These are phyloP conservation scores for Vigna mungo DNA, from an alignment of 306 rosid genomes.

Conservation along the genomic window DNA sequence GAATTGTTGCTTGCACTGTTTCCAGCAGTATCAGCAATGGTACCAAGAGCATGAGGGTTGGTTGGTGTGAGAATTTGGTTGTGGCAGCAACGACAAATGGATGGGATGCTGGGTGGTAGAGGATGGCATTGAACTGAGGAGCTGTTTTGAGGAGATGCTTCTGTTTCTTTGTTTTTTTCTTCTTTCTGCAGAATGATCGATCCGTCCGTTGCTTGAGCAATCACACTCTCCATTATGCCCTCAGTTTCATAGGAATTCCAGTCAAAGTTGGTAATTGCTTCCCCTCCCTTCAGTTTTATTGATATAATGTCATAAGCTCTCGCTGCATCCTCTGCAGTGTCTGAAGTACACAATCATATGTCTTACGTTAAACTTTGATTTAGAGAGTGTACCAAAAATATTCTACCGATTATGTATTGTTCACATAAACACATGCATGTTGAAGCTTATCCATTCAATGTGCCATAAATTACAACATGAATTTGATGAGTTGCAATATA, in stretches of 20 bases:
- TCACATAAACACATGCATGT: background rate
- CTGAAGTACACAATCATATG: conserved; percentile 16
- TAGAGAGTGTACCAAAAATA: background rate
- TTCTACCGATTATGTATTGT: background rate
- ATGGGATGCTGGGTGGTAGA: background rate
- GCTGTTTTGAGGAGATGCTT: background rate
- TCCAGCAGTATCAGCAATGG: background rate
- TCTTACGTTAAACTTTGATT: background rate
- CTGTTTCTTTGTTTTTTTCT: background rate
- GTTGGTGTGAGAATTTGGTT: background rate
- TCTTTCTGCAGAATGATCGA: background rate
- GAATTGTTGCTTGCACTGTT: background rate
- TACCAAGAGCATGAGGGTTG: conserved; percentile 1
- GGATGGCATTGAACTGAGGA: background rate
- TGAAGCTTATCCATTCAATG: background rate
- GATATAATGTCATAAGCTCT: conserved; percentile 19
- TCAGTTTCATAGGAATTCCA: background rate
- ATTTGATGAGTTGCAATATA: background rate
- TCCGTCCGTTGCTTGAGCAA: background rate
- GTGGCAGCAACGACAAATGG: background rate
- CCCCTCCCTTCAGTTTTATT: conserved; percentile 25
- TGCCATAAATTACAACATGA: conserved; percentile 1
- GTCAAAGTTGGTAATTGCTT: conserved; percentile 31
- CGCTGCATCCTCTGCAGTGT: conserved; percentile 33
- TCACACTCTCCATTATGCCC: background rate